Base-by-base conservation (phyloP, 164 flowering plant genomes). In the Kalanchoe fedtschenkoi region DNA sequence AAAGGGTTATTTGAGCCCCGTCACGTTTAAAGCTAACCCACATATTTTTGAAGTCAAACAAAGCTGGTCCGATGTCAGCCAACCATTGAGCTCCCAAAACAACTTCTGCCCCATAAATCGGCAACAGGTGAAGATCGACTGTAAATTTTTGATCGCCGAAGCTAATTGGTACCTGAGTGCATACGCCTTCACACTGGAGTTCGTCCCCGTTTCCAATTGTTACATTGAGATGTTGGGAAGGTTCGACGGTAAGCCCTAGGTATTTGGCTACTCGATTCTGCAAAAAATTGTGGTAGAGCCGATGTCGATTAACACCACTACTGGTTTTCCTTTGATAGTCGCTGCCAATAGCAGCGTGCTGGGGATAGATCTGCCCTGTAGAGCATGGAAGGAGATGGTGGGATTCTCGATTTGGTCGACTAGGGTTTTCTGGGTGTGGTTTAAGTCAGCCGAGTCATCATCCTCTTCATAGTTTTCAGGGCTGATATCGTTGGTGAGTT, bases 401-500 rank as follows among this genome's bases (percentile, higher is more conserved):
- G 13, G 53, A 15, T 6, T 9, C 9, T 43, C 35, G 17, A 8
- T 14, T 5, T 35, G 5, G 1, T 26, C 39, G 1, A 3, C 39
- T 3, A 34, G 21, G 19, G 35, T n/a, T n/a, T n/a, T n/a, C n/a
- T n/a, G 35, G 35, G 35, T 34, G 39, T 37, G 39, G n/a, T 14
- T 37, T 34, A 34, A 3, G 39, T 9, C 13, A 4, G 10, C 39
- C 7, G 35, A 7, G 7, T 34, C 35, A 34, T 7, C 35, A 3
- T 37, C 39, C 4, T 37, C 39, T 1, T 37, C 39, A 37, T 7
- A 91, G 88, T 10, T 17, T 15, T 8, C 30, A 26, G 22, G 22
- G 28, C 11, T 21, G 14, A 15, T n/a, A 2, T 13, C 14, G 17
- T 42, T 5, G n/a, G 5, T 15, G n/a, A 19, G 46, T 19, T 13